phyloP scores from a whole-genome alignment of 495 filamentous ascomycete species.

The Chaetomium cochliodes region DNA sequence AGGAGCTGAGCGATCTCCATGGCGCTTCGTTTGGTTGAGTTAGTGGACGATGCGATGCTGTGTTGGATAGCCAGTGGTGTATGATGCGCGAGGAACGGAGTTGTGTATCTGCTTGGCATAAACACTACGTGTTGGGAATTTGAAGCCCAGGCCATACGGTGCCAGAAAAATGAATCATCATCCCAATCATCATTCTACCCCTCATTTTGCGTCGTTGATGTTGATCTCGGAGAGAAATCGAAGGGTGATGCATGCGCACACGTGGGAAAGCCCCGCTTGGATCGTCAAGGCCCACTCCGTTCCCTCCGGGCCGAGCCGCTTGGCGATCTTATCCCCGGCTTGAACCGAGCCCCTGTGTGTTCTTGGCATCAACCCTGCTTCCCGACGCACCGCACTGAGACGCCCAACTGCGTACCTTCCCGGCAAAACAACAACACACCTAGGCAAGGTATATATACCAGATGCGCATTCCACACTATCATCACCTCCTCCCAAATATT shows the following conservation, averaged over 20 bases:
- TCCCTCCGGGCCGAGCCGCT: not conserved
- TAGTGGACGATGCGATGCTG: not conserved
- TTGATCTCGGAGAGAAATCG: no score
- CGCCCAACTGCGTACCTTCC: no score
- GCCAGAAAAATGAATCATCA: no score
- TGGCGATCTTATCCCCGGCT: conserved; percentile 1
- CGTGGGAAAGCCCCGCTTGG: not conserved
- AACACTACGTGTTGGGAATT: no score
- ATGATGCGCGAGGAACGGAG: not conserved
- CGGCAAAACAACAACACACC: no score
- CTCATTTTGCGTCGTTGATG: no score
- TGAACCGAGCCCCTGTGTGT: not conserved
- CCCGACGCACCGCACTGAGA: no score
- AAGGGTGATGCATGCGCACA: not conserved
- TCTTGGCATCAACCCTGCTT: not conserved
- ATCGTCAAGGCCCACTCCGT: not conserved
- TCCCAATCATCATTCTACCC: no score
- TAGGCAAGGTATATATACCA: no score
- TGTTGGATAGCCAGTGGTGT: not conserved
- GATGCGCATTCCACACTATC: no score
- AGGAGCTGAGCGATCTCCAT: not conserved
- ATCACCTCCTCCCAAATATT: no score
- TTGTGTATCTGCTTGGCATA: not conserved
- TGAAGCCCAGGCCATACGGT: no score
- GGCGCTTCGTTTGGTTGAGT: not conserved